Evolutionary conservation across 306 rosid species (phyloP).

Genomic region (Lotus japonicus): DNA sequence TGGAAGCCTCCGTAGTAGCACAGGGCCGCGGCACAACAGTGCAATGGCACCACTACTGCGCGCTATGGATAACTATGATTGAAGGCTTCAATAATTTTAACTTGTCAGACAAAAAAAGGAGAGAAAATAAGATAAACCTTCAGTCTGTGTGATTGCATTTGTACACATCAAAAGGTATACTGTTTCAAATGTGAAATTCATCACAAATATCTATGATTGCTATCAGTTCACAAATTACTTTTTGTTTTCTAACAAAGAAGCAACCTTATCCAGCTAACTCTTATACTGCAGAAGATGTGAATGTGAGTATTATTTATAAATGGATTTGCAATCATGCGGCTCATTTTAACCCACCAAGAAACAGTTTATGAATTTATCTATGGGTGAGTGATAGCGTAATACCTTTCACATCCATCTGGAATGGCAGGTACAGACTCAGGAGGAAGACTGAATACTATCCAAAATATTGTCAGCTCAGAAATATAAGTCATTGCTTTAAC

Average conservation of each 20-base stretch:
- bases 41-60: too few relatives aligned
- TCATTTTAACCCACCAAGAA: neutral
- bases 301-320: neutral
- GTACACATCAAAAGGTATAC: neutral
- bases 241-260: neutral
- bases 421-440: constrained; percentile 46
- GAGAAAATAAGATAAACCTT: neutral
- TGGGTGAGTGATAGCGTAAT: neutral
- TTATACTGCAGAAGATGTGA: neutral
- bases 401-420: constrained; percentile 77
- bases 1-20: too few relatives aligned
- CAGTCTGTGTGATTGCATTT: neutral
- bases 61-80: too few relatives aligned
- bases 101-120: neutral
- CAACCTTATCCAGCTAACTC: neutral
- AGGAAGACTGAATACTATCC: constrained; percentile 72
- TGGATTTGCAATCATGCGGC: constrained; percentile 9
- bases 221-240: neutral
- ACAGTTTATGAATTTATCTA: neutral
- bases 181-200: neutral
- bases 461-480: constrained; percentile 62
- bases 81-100: neutral
- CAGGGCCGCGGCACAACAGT: too few relatives aligned
- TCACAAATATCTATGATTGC: neutral
- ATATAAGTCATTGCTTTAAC: constrained; percentile 73